Evolutionary conservation across 2,329 filamentous ascomycete genomes (phyloP).

Genomic region (Coniella vitis): DNA sequence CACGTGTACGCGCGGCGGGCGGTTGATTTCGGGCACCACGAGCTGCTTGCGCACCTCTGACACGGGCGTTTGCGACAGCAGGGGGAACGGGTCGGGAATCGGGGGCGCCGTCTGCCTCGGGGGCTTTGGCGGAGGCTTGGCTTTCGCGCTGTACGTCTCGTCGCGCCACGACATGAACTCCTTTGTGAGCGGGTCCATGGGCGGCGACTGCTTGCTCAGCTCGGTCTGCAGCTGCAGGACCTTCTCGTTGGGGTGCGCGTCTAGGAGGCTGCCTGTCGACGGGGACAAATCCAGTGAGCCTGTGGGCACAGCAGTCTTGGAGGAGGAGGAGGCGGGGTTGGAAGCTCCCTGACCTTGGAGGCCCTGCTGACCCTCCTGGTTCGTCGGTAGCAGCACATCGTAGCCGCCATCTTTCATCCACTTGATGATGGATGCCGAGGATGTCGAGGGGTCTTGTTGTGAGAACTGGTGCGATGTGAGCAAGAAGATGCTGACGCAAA

Average conservation of each 20-base stretch:
- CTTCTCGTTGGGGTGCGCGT: conserved; percentile 5
- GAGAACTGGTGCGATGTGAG: conserved; percentile 9
- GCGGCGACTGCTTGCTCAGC: conserved; percentile 12
- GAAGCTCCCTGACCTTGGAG: background rate
- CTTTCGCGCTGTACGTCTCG: conserved; percentile 9
- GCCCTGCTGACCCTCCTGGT: conserved; percentile 11
- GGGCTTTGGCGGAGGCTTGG: conserved; percentile 29
- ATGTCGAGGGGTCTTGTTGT: background rate
- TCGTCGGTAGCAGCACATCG: conserved; percentile 14
- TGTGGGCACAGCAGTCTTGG: conserved; percentile 2
- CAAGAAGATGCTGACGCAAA: conserved; percentile 13
- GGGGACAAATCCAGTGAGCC: background rate
- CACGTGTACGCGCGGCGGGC: conserved; percentile 27
- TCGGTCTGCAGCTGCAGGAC: conserved; percentile 7
- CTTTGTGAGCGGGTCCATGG: conserved; percentile 13
- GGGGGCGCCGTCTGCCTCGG: conserved; percentile 21
- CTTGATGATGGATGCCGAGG: conserved; percentile 12
- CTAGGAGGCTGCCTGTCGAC: background rate
- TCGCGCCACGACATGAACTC: conserved; percentile 14
- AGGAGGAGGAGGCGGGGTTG: conserved; percentile 1
- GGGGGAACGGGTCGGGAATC: conserved; percentile 32
- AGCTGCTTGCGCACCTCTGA: conserved; percentile 17
- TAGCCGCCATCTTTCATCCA: conserved; percentile 16
- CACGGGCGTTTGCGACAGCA: conserved; percentile 25
- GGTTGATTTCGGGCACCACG: conserved; percentile 24